Percentiles rank a stretch among this genome's conserved stretches.
phyloP scores from a whole-genome alignment of 129 eudicot species.

The Lactuca saligna region DNA sequence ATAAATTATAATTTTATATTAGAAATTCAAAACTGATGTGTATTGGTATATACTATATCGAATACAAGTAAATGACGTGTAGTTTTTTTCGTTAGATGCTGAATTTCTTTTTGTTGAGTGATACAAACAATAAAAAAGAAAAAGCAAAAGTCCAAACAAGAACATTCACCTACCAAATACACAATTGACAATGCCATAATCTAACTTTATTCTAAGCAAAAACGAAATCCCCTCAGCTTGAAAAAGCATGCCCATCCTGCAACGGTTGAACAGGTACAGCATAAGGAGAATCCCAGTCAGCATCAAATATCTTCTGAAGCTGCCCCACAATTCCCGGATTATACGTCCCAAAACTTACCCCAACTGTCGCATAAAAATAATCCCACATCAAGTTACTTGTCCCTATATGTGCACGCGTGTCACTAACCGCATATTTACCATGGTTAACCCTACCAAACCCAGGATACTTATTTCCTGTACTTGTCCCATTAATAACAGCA shows the following conservation, averaged over 20 bases:
- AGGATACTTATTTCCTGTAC: conserved; percentile 63
- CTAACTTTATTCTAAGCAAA: conserved; percentile 10
- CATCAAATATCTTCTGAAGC: conserved; percentile 80
- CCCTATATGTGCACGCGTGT: conserved; percentile 75
- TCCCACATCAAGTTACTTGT: conserved; percentile 89
- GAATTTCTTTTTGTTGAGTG: no score
- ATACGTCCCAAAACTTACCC: conserved; percentile 82
- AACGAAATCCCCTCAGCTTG: conserved; percentile 15
- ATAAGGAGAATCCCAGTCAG: conserved; percentile 91
- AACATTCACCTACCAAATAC: conserved; percentile 1
- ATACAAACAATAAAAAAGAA: neutral
- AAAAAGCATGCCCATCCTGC: conserved; percentile 36
- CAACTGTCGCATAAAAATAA: conserved; percentile 72
- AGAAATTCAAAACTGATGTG: no score
- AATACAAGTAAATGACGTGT: no score
- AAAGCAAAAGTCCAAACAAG: neutral
- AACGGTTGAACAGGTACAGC: conserved; percentile 59
- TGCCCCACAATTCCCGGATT: conserved; percentile 64
- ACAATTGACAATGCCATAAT: neutral
- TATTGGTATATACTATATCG: no score
- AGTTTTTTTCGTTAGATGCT: no score
- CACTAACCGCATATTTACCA: conserved; percentile 86
- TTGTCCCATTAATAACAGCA: conserved; percentile 48
- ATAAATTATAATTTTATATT: no score
- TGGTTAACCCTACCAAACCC: conserved; percentile 75